Percentiles rank a stretch among this genome's conserved stretches.
phyloP scores from a whole-genome alignment of 768 basidiomycete genomes.

The Lentinula detonsa region DNA sequence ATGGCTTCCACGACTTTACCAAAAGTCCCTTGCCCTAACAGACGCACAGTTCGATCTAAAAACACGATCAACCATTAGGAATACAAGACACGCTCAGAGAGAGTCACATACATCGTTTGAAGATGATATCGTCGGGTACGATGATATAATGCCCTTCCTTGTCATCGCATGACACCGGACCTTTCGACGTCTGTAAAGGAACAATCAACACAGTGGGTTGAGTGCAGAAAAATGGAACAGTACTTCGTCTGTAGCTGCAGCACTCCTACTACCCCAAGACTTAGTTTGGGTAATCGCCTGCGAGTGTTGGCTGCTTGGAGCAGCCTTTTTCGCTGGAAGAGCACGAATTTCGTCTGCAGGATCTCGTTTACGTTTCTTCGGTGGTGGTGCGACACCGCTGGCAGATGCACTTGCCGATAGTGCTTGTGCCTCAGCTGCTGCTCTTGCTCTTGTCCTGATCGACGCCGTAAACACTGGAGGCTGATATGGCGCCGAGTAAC shows the following conservation, averaged over 20 bases:
- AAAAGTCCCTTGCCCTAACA: conserved; percentile 96
- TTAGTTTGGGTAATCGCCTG: conserved; percentile 46
- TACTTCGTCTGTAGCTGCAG: conserved; percentile 63
- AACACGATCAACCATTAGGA: conserved; percentile 10
- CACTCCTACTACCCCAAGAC: conserved; percentile 65
- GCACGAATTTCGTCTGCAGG: conserved; percentile 67
- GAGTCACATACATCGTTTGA: conserved; percentile 64
- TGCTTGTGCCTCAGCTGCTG: conserved; percentile 81
- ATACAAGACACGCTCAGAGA: conserved; percentile 4
- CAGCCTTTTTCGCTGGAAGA: conserved; percentile 58
- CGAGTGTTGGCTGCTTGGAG: conserved; percentile 42
- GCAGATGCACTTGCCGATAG: conserved; percentile 65
- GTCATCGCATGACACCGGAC: conserved; percentile 80
- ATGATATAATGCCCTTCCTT: conserved; percentile 99
- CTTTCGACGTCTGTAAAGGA: conserved; percentile 53
- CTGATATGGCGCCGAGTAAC: conserved; percentile 76
- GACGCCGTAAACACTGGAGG: conserved; percentile 71
- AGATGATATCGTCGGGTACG: conserved; percentile 83
- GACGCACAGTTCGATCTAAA: conserved; percentile 83
- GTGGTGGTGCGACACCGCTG: conserved; percentile 58
- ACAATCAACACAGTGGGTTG: conserved; percentile 17
- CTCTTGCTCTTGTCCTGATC: conserved; percentile 78
- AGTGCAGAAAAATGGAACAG: conserved; percentile 23
- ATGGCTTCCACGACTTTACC: conserved; percentile 96
- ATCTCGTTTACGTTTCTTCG: conserved; percentile 84